These are phyloP conservation scores for Venturia effusa DNA, from an alignment of 2,329 filamentous ascomycete species.

Conservation along the genomic window DNA sequence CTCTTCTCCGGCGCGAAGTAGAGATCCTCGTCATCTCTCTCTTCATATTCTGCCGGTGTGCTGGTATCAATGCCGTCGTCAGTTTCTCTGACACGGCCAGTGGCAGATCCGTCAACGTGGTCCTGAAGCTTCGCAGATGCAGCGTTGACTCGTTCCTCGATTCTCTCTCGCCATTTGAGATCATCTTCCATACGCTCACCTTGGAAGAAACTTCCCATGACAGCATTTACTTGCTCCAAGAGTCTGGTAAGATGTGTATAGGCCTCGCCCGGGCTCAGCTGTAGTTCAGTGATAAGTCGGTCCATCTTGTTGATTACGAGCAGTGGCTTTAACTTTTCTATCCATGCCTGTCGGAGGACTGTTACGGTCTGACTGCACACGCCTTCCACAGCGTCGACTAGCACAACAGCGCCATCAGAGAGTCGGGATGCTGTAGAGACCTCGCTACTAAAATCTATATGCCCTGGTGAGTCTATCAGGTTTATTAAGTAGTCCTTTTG, in stretches of 20 bases:
- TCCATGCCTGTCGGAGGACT: conserved; percentile 88
- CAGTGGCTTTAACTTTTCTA: conserved; percentile 86
- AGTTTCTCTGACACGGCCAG: background rate
- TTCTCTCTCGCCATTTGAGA: conserved; percentile 83
- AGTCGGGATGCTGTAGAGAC: conserved; percentile 91
- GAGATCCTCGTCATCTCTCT: conserved; percentile 89
- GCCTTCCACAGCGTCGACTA: conserved; percentile 94
- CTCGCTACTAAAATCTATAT: conserved; percentile 98
- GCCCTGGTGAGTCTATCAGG: conserved; percentile 92
- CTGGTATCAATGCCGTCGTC: conserved; percentile 24
- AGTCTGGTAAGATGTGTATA: conserved; percentile 82
- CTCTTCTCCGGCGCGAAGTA: conserved; percentile 98
- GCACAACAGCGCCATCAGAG: conserved; percentile 86
- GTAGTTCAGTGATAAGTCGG: conserved; percentile 81
- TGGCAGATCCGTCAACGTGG: conserved; percentile 38
- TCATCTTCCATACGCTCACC: conserved; percentile 98
- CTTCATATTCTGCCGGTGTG: conserved; percentile 58
- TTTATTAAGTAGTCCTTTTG: conserved; percentile 92
- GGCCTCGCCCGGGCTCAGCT: conserved; percentile 84
- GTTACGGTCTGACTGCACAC: conserved; percentile 98
- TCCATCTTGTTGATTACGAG: conserved; percentile 99
- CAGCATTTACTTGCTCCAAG: conserved; percentile 91
- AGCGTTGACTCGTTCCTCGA: conserved; percentile 75
- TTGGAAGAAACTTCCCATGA: conserved; percentile 94
- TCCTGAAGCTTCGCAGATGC: conserved; percentile 54